Base-by-base conservation (phyloP, 768 basidiomycete genomes). In the Rubroboletus pulcherrimus region DNA sequence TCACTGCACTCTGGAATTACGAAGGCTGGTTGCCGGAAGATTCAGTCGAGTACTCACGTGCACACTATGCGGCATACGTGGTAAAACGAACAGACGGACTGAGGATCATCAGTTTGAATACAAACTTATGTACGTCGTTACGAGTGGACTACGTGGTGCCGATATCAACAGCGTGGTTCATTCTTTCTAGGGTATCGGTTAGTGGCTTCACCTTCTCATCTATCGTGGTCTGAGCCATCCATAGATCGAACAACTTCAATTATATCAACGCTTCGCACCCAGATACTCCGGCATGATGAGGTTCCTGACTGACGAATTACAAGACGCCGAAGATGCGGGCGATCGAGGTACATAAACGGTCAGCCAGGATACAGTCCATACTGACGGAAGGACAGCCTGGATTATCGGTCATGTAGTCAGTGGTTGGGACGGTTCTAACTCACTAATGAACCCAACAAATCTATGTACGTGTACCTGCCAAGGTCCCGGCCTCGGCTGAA, bases 261-360 rank as follows among this genome's bases (percentile, higher is more conserved):
- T 91, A 86, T 63, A 84, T 91, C 71, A 88, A 91, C 62, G 77
- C 87, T 64, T 83, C 83, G 24, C 67, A 80, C 26, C 80, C 84
- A 11, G 89, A 91, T 68, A 75, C 75, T 89, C 86, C 42, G 88
- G 89, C 21, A 87, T 90, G 83, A 73, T 91, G 61, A 77, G 86
- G 37, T 90, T 89, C 71, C 63, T 91, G 59, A 90, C 89, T 7
- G 84, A 89, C 56, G 87, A 91, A 66, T 72, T 91, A 14, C 89
- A 91, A 67, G 84, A 77, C 50, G 88, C 89, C 8, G 89, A 91
- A 69, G 89, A 91, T 64, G 77, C 78, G 21, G 84, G 87, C 8
- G 87, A 90, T 51, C 75, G 85, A 63, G 87, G 87, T 83, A 57
- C n/a, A 75, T 63, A 26, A 17, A 10, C 6, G 30, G 17, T 35